Evolutionary conservation across 495 filamentous ascomycete genomes (phyloP), one percentile per base, ranked within the genome.

Genomic region (Platismatia glauca): DNA sequence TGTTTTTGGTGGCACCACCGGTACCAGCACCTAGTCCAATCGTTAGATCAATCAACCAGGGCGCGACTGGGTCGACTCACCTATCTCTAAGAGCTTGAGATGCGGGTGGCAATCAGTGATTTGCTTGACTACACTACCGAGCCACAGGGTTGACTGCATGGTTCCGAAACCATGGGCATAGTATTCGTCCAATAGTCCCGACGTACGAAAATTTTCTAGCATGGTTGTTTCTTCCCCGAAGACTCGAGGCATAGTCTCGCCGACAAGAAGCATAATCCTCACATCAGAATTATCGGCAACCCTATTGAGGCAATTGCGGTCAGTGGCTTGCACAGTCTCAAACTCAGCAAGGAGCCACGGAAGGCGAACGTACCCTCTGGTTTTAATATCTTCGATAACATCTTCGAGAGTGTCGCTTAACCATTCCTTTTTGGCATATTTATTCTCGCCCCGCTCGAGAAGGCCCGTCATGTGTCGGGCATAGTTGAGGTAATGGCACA

Each of bases 1-100:
- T 65, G 7, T 55, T 24, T 24, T 72, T 69, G 0, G 81, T 79
- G 20, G 77, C 69, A 27, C 72, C 75, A 1, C 78, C 79, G 27
- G 43, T 60, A 52, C 58, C 58, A 70, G 41, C 78, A 13, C 83
- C 82, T 57, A 11, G 55, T 1, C 34, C 33, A n/a, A n/a, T n/a
- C n/a, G n/a, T n/a, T n/a, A n/a, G n/a, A n/a, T n/a, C n/a, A n/a
- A n/a, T n/a, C n/a, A n/a, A n/a, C n/a, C n/a, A n/a, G n/a, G n/a
- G n/a, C n/a, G n/a, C n/a, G n/a, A n/a, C n/a, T n/a, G 55, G 31
- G 55, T 1, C 20, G 27, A 38, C 55, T 57, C 60, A 71, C 73
- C 72, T 33, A 76, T 74, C 41, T 76, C 73, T 12, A 76, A 46
- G 27, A 74, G 39, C n/a, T 67, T 72, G 7, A 74, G 59, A 24